Percentiles rank a stretch among this genome's conserved stretches.
Evolutionary conservation across 768 basidiomycete genomes (phyloP).

Genomic region (Leccinum truebloodii): DNA sequence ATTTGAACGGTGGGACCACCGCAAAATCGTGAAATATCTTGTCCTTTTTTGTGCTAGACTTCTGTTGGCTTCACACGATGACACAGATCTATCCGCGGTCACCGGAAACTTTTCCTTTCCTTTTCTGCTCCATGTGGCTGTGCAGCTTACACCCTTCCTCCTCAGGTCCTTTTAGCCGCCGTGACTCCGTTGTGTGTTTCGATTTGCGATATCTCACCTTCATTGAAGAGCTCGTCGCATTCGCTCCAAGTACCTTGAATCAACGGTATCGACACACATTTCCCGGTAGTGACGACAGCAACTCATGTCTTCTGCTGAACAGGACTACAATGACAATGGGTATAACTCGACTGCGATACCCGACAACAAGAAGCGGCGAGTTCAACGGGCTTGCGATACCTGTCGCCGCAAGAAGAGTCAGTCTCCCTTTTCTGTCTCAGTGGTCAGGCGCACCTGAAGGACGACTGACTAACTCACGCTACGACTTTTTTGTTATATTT

Average conservation of each 20-base stretch:
- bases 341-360: slow-evolving; percentile 25
- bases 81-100: neutral
- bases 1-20: too few species aligned
- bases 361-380: slow-evolving; percentile 63
- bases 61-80: neutral
- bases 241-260: neutral
- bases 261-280: neutral
- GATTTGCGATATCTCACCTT: neutral
- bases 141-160: neutral
- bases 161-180: neutral
- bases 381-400: slow-evolving; percentile 80
- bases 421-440: slow-evolving; percentile 21
- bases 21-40: too few species aligned
- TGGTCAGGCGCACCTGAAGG: neutral
- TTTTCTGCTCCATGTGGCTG: neutral
- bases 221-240: neutral
- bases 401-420: slow-evolving; percentile 84
- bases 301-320: slow-evolving; percentile 57
- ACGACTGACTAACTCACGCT: neutral
- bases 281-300: neutral
- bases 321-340: slow-evolving; percentile 56
- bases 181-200: neutral
- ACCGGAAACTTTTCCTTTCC: neutral
- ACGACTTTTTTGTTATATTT: neutral
- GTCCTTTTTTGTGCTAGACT: too few species aligned